phyloP scores from a whole-genome alignment of 2,329 filamentous ascomycete species.

The Alternaria panax region DNA sequence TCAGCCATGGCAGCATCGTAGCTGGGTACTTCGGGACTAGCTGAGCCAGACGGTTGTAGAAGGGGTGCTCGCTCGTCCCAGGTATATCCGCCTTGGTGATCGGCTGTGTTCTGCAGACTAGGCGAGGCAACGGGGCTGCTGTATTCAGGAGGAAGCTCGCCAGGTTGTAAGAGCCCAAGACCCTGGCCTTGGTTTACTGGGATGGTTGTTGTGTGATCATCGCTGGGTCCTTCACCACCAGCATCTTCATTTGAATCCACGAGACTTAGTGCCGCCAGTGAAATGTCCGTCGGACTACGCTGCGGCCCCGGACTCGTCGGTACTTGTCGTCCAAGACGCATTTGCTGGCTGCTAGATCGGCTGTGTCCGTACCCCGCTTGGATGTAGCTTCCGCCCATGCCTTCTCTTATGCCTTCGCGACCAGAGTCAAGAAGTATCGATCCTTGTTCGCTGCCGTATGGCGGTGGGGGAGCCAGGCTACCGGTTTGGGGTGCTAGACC shows the following conservation, averaged over 20 bases:
- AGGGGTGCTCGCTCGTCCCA: constrained; percentile 62
- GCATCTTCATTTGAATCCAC: constrained; percentile 71
- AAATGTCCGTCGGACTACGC: constrained; percentile 94
- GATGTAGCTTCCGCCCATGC: constrained; percentile 58
- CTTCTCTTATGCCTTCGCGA: constrained; percentile 60
- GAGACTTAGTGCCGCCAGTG: constrained; percentile 82
- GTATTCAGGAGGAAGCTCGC: constrained; percentile 59
- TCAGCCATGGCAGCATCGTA: constrained; percentile 85
- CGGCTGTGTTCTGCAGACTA: constrained; percentile 63
- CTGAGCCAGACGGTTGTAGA: constrained; percentile 30
- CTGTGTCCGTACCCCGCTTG: constrained; percentile 65
- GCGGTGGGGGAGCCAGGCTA: constrained; percentile 90
- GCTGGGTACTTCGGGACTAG: constrained; percentile 75
- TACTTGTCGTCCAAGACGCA: constrained; percentile 69
- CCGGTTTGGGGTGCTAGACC: constrained; percentile 95
- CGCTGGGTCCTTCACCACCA: constrained; percentile 73
- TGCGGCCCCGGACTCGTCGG: constrained; percentile 88
- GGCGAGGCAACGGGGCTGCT: constrained; percentile 54
- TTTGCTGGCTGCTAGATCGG: constrained; percentile 78
- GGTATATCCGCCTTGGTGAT: constrained; percentile 41
- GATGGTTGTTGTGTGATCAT: constrained; percentile 31
- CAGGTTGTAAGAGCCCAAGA: constrained; percentile 45
- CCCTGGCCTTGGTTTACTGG: constrained; percentile 28
- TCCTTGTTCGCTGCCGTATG: constrained; percentile 95
- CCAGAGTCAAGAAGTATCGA: constrained; percentile 94